phyloP scores from a whole-genome alignment of 2,329 filamentous ascomycete species.

The Alternaria arbusti region DNA sequence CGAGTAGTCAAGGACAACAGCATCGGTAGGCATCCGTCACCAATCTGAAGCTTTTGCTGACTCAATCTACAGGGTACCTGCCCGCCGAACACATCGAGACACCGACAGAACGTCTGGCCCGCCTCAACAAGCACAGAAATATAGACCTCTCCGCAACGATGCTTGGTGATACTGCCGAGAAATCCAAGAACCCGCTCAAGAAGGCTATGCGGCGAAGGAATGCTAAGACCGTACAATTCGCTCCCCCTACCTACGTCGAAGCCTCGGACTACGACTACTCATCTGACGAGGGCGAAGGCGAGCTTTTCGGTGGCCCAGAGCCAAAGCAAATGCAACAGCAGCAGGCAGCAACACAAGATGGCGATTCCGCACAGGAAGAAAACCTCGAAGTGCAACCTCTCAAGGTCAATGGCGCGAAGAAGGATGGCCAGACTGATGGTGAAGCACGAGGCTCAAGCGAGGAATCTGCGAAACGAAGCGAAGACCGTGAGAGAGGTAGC shows the following conservation, averaged over 20 bases:
- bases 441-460: conserved; percentile 41
- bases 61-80: conserved; percentile 76
- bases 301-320: conserved; percentile 46
- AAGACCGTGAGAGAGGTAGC: conserved; percentile 61
- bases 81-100: conserved; percentile 99
- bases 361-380: conserved; percentile 53
- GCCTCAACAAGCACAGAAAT: conserved; percentile 96
- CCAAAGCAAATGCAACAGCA: conserved; percentile 37
- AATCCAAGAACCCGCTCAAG: conserved; percentile 81
- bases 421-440: conserved; percentile 31
- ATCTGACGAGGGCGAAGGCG: conserved; percentile 71
- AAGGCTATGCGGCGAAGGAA: conserved; percentile 82
- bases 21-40: conserved; percentile 65
- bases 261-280: conserved; percentile 88
- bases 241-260: conserved; percentile 84
- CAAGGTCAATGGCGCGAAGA: conserved; percentile 44
- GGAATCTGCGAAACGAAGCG: conserved; percentile 50
- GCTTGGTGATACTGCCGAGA: conserved; percentile 76
- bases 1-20: conserved; percentile 96
- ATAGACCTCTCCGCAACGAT: conserved; percentile 82
- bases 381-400: conserved; percentile 46
- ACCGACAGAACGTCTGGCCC: conserved; percentile 89
- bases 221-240: conserved; percentile 85
- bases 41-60: background rate
- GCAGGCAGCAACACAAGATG: conserved; percentile 29